Percentiles rank a stretch among this genome's conserved stretches.
These are phyloP conservation scores for Artemisia annua DNA, from an alignment of 129 eudicot genomes.

Conservation along the genomic window DNA sequence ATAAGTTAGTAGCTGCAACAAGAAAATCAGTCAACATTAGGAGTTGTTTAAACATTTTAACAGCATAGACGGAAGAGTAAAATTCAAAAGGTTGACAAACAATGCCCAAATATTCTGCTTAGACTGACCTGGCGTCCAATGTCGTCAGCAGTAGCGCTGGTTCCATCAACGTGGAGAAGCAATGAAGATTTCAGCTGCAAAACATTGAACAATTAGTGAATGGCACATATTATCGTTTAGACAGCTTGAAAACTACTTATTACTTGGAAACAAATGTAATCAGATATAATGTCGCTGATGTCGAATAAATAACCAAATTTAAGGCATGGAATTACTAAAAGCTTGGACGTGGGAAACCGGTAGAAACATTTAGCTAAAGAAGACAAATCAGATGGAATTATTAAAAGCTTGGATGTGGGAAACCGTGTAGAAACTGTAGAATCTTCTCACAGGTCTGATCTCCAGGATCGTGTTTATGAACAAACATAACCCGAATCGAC, in stretches of 20 bases:
- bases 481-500: background rate
- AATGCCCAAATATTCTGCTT: background rate
- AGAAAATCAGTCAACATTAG: background rate
- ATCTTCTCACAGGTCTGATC: too few relatives aligned
- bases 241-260: background rate
- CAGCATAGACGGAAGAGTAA: background rate
- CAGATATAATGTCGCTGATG: background rate
- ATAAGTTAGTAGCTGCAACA: conserved; percentile 67
- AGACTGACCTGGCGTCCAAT: conserved; percentile 57
- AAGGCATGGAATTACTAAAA: background rate
- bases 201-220: background rate
- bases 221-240: too few relatives aligned
- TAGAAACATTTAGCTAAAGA: background rate
- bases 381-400: background rate
- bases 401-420: conserved; percentile 1
- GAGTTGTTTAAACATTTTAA: background rate
- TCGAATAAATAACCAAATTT: background rate
- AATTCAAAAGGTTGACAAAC: background rate
- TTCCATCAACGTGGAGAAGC: conserved; percentile 49
- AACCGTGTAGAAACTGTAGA: conserved; percentile 2
- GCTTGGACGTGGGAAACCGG: conserved; percentile 9
- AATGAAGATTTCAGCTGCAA: conserved; percentile 52
- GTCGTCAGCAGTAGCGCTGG: conserved; percentile 52
- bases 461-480: too few relatives aligned
- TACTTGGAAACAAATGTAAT: background rate